Evolutionary conservation across 345 rosid species (phyloP), one percentile per base, ranked within the genome.

Genomic region (Bruguiera sexangula): DNA sequence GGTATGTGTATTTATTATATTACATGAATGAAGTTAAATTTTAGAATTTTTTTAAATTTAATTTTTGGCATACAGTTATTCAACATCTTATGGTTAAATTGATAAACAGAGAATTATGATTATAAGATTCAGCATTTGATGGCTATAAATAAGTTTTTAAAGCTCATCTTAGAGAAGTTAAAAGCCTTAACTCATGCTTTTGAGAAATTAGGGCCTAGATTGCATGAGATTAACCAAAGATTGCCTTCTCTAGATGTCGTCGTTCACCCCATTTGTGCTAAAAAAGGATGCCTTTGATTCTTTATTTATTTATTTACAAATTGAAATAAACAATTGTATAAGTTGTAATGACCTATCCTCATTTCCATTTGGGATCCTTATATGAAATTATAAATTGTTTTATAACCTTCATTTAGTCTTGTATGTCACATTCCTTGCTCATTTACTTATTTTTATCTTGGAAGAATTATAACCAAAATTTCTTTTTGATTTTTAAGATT

Each of bases 191-290:
- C 85, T 1, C 65, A 70, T 62, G 86, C 87, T 78, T 84, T 92
- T 53, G 81, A 76, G 32, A 85, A 80, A 71, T 76, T 90, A 4
- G 89, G 96, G 66, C 93, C 93, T 27, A 90, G 89, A 68, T 78
- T 95, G 65, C 83, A 85, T 18, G 92, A 88, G 87, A 90, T 95
- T 81, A 85, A 78, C 75, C 88, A 82, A 53, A 80, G 98, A 72
- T 69, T 92, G 75, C 94, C 96, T n/a, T 84, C 82, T 1, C 71
- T 95, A 21, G 92, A 80, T 81, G 92, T 96, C 31, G 81, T 96
- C 0, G 98, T 95, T 2, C 90, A 96, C 39, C 98, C 98, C 2
- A 95, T 95, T 70, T 87, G 91, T 24, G 99, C 98, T 0, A 27
- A 27, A 27, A 95, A 85, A 87, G 79, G 96, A 95, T 0, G 96